Evolutionary conservation across 192 early-diverging fungal genomes (phyloP).

Genomic region (Backusella parvicylindrica): DNA sequence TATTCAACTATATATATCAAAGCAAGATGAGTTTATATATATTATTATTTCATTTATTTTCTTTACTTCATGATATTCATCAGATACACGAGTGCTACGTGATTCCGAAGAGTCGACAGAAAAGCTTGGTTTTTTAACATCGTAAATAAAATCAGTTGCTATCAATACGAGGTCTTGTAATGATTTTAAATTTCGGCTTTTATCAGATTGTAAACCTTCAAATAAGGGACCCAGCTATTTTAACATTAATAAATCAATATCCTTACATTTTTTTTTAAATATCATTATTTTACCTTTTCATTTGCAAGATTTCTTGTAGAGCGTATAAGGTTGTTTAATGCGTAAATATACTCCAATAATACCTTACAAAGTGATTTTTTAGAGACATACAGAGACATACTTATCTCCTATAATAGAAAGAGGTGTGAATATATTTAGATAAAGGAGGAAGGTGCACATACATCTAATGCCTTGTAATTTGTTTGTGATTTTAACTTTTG

Average conservation of each 20-base stretch:
- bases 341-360: slow-evolving; percentile 12
- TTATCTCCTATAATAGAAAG: slow-evolving; percentile 6
- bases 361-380: slow-evolving; percentile 15
- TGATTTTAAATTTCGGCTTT: slow-evolving; percentile 8
- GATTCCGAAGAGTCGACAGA: background rate
- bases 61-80: slow-evolving; percentile 6
- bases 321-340: background rate
- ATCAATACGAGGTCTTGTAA: slow-evolving; percentile 4
- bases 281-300: background rate
- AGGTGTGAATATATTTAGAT: background rate
- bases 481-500: slow-evolving; percentile 14
- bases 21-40: background rate
- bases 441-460: background rate
- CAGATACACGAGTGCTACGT: background rate
- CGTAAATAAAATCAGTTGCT: slow-evolving; percentile 3
- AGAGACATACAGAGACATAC: background rate
- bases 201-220: slow-evolving; percentile 10
- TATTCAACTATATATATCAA: slow-evolving; percentile 7
- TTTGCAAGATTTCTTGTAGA: background rate
- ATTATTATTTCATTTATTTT: background rate
- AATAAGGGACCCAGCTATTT: slow-evolving; percentile 9
- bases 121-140: background rate
- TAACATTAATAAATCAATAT: background rate
- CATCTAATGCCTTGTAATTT: background rate
- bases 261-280: background rate